Evolutionary conservation across 495 filamentous ascomycete genomes (phyloP).

Genomic region (Chaetomium tenue): DNA sequence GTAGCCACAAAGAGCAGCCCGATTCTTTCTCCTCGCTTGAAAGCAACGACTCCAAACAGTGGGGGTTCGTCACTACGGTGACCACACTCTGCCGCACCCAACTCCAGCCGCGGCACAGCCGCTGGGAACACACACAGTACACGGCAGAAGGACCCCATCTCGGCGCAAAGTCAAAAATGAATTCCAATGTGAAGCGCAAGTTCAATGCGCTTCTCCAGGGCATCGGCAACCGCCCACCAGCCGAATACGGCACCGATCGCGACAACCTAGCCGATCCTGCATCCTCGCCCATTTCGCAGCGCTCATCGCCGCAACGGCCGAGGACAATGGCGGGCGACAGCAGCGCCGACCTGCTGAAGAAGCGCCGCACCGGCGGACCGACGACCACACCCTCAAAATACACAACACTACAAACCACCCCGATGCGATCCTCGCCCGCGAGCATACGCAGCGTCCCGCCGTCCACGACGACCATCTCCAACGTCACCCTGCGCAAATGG

Average conservation of each 20-base stretch:
- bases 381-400: conserved; percentile 29
- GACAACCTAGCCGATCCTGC: conserved; percentile 10
- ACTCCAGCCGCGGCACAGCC: background rate
- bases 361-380: conserved; percentile 43
- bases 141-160: background rate
- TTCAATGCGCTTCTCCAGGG: conserved; percentile 57
- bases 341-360: conserved; percentile 45
- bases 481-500: conserved; percentile 47
- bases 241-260: conserved; percentile 17
- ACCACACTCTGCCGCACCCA: conserved; percentile 4
- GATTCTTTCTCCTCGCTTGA: background rate
- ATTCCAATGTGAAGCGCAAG: conserved; percentile 55
- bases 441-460: conserved; percentile 19
- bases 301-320: conserved; percentile 25
- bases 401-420: conserved; percentile 5
- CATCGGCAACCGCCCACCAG: conserved; percentile 42
- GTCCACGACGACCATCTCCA: conserved; percentile 35
- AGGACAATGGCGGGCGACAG: conserved; percentile 29
- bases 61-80: conserved; percentile 10
- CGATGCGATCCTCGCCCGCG: conserved; percentile 17
- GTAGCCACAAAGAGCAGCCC: background rate
- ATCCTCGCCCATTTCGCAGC: conserved; percentile 25
- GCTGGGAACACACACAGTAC: conserved; percentile 1
- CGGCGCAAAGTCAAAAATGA: conserved; percentile 39
- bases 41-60: background rate